Percentiles rank a stretch among this genome's conserved stretches.
Conservation (phyloP, 192 early-diverging fungal genomes). For the Pilobolus umbonatus region DNA sequence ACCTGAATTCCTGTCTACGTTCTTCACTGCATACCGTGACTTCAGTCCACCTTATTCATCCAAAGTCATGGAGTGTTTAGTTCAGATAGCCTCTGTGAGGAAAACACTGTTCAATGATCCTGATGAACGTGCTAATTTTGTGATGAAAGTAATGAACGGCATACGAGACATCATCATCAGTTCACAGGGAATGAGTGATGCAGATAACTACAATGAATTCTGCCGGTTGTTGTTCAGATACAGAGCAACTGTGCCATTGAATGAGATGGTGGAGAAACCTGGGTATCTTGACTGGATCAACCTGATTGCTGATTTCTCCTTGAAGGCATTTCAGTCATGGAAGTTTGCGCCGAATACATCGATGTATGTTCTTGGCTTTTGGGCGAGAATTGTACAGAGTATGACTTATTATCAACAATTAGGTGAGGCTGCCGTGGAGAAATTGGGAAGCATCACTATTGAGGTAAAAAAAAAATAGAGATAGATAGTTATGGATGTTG, state of each 20-base stretch:
- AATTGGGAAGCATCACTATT: slow-evolving; percentile 47
- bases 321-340: slow-evolving; percentile 57
- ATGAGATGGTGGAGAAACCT: slow-evolving; percentile 71
- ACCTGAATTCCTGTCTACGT: slow-evolving; percentile 60
- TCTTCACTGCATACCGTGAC: slow-evolving; percentile 64
- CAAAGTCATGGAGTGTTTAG: slow-evolving; percentile 74
- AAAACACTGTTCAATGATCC: slow-evolving; percentile 84
- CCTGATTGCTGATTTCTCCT: slow-evolving; percentile 56
- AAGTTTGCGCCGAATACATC: slow-evolving; percentile 75
- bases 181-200: slow-evolving; percentile 60
- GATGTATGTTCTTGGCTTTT: slow-evolving; percentile 77
- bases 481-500: background rate
- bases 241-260: slow-evolving; percentile 73
- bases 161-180: slow-evolving; percentile 60
- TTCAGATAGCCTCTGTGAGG: slow-evolving; percentile 73
- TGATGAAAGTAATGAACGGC: slow-evolving; percentile 66
- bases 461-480: slow-evolving; percentile 18
- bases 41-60: slow-evolving; percentile 52
- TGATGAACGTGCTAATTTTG: slow-evolving; percentile 59
- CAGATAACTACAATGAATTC: slow-evolving; percentile 82
- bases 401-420: slow-evolving; percentile 39
- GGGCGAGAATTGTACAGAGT: slow-evolving; percentile 73
- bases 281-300: slow-evolving; percentile 67
- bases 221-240: slow-evolving; percentile 79
- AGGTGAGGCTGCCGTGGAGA: slow-evolving; percentile 12